phyloP scores from a whole-genome alignment of 2,329 filamentous ascomycete species.

The Exophiala oligosperma region DNA sequence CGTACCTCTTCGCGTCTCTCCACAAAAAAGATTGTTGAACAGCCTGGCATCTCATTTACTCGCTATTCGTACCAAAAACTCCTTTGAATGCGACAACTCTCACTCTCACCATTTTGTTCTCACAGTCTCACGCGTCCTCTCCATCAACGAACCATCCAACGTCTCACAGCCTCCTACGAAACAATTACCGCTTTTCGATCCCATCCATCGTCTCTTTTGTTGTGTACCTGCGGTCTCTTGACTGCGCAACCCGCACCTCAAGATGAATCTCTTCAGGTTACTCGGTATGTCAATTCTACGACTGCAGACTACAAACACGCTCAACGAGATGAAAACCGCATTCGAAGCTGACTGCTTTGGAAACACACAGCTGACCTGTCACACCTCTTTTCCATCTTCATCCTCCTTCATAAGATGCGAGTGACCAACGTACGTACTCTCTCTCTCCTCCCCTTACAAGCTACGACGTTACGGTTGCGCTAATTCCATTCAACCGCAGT shows the following conservation, averaged over 20 bases:
- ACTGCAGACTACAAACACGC: neutral
- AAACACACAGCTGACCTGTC: constrained; percentile 76
- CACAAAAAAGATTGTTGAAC: constrained; percentile 24
- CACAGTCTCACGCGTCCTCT: neutral
- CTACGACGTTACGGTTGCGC: neutral
- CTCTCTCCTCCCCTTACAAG: too few relatives aligned
- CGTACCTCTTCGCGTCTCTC: neutral
- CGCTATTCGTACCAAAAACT: neutral
- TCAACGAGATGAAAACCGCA: neutral
- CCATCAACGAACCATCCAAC: neutral
- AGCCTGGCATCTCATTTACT: constrained; percentile 17
- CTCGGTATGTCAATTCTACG: constrained; percentile 51
- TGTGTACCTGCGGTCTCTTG: constrained; percentile 10
- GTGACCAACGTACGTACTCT: constrained; percentile 71
- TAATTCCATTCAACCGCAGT: constrained; percentile 55
- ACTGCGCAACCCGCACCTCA: constrained; percentile 32
- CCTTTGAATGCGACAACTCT: neutral
- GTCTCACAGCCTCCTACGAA: too few relatives aligned
- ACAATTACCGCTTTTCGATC: too few relatives aligned
- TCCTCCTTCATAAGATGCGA: constrained; percentile 95
- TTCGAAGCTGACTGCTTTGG: neutral
- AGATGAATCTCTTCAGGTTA: constrained; percentile 71
- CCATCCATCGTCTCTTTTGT: neutral
- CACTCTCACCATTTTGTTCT: neutral
- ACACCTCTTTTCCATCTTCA: constrained; percentile 90